These are phyloP conservation scores for Trichoderma erinaceum DNA, from an alignment of 495 filamentous ascomycete species.

Conservation along the genomic window DNA sequence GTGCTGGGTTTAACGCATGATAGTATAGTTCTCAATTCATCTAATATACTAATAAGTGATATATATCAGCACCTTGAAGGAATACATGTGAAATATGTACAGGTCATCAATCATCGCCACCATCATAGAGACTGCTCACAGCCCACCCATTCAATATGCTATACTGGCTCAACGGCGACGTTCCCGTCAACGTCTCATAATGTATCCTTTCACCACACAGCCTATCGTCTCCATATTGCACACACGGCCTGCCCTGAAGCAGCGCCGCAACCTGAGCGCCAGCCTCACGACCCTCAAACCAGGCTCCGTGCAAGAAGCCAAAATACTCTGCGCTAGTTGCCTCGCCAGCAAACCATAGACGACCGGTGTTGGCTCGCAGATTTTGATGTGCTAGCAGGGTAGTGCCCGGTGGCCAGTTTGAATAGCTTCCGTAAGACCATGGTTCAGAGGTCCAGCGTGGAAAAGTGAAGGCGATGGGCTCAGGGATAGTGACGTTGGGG, in stretches of 20 bases:
- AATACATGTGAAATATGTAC: too few relatives aligned
- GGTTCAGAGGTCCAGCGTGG: conserved; percentile 53
- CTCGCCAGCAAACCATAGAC: conserved; percentile 68
- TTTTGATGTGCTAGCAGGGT: conserved; percentile 67
- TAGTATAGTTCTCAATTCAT: too few relatives aligned
- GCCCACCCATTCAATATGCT: conserved; percentile 31
- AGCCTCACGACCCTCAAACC: conserved; percentile 53
- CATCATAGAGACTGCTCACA: conserved; percentile 12
- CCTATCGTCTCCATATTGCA: conserved; percentile 18
- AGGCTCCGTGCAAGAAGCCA: conserved; percentile 61
- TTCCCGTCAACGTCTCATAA: conserved; percentile 32
- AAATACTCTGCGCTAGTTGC: conserved; percentile 63
- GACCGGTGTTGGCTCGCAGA: conserved; percentile 58
- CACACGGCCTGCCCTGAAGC: conserved; percentile 44
- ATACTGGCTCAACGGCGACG: conserved; percentile 25
- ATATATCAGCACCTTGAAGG: too few relatives aligned
- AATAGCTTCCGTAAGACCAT: conserved; percentile 66
- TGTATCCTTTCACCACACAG: conserved; percentile 22
- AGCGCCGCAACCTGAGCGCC: conserved; percentile 24
- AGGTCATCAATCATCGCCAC: neutral
- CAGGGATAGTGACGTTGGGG: conserved; percentile 51
- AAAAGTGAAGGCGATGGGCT: conserved; percentile 63
- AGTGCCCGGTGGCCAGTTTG: conserved; percentile 64
- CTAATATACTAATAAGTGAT: too few relatives aligned
- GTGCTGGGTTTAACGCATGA: too few relatives aligned